Conservation (phyloP, 371 early-diverging fungal genomes). For the Mucor indicus region DNA sequence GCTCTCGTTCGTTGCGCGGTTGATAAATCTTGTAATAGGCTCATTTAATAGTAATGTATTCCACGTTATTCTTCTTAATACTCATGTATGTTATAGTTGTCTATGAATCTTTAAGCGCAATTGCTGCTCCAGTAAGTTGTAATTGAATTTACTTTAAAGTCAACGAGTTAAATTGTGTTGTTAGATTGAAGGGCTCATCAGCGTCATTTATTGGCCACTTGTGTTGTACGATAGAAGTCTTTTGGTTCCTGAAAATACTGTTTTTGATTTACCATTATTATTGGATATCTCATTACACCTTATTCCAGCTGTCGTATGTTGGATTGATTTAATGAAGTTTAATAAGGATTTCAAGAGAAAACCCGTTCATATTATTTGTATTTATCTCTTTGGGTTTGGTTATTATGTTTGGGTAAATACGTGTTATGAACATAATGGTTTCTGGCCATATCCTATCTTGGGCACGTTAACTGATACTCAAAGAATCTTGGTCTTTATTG, state of each 20-base stretch:
- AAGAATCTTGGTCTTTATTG: slow-evolving; percentile 14
- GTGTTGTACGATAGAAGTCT: slow-evolving; percentile 13
- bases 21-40: slow-evolving; percentile 7
- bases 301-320: slow-evolving; percentile 9
- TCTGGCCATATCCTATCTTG: slow-evolving; percentile 20
- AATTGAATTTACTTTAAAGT: no score
- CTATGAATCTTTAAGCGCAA: slow-evolving; percentile 12
- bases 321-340: slow-evolving; percentile 17
- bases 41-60: neutral
- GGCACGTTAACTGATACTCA: slow-evolving; percentile 5
- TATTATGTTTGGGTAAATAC: slow-evolving; percentile 20
- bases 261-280: slow-evolving; percentile 10
- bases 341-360: slow-evolving; percentile 14
- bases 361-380: slow-evolving; percentile 12
- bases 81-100: no score
- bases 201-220: slow-evolving; percentile 26
- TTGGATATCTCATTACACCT: slow-evolving; percentile 19
- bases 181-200: slow-evolving; percentile 25
- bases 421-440: slow-evolving; percentile 17
- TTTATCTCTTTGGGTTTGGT: slow-evolving; percentile 8
- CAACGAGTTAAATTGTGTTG: no score
- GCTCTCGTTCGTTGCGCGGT: neutral
- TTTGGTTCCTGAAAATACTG: slow-evolving; percentile 10
- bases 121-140: slow-evolving; percentile 28
- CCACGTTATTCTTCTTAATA: no score